A percentile compares a stretch with the other conserved stretches of the same genome.
phyloP scores from a whole-genome alignment of 2,329 filamentous ascomycete genomes.

The Penicillium sp. region DNA sequence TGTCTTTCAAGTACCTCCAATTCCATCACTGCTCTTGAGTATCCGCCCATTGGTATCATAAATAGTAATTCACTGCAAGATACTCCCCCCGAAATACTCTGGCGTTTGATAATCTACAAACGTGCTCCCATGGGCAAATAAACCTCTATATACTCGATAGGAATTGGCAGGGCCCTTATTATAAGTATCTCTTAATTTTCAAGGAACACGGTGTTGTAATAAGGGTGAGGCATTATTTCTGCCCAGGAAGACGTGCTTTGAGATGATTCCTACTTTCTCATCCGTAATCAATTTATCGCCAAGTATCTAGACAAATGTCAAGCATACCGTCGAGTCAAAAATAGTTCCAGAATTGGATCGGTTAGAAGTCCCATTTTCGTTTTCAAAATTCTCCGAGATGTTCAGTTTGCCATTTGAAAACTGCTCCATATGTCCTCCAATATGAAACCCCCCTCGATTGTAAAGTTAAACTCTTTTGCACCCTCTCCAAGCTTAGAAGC shows the following conservation, averaged over 20 bases:
- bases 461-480: too few species aligned
- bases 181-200: neutral
- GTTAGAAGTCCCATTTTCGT: slow-evolving; percentile 12
- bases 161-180: neutral
- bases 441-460: neutral
- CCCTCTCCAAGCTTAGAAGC: too few species aligned
- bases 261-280: neutral
- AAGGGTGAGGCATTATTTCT: neutral
- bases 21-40: too few species aligned
- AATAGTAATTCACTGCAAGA: too few species aligned
- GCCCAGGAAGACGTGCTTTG: neutral
- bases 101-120: too few species aligned
- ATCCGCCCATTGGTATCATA: too few species aligned
- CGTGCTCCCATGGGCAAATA: too few species aligned
- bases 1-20: too few species aligned
- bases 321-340: neutral
- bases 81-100: neutral
- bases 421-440: neutral
- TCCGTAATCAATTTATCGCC: neutral
- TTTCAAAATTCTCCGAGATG: slow-evolving; percentile 2
- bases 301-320: neutral
- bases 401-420: neutral
- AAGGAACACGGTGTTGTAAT: neutral
- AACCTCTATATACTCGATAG: neutral
- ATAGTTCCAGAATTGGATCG: too few species aligned